These are phyloP conservation scores for Barnettozyma hawaiiensis DNA, from an alignment of 1,139 yeast genomes.

Conservation along the genomic window DNA sequence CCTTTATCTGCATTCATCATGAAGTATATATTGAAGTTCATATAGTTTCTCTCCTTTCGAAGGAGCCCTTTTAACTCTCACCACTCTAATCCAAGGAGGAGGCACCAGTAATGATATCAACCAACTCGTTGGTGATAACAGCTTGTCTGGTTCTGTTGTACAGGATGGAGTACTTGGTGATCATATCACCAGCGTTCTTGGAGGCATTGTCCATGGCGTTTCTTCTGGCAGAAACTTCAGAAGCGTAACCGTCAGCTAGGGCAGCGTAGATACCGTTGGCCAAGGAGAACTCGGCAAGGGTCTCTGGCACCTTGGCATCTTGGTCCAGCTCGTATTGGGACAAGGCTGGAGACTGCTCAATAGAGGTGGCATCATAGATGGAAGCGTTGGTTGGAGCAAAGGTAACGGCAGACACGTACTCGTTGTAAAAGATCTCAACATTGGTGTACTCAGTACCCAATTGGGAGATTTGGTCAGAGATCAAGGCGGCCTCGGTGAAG, in stretches of 20 bases:
- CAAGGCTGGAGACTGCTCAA: constrained; percentile 83
- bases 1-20: constrained; percentile 1
- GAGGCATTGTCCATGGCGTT: constrained; percentile 99
- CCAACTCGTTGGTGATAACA: constrained; percentile 98
- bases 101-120: constrained; percentile 99
- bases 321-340: constrained; percentile 83
- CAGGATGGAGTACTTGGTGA: constrained; percentile 88
- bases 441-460: constrained; percentile 62
- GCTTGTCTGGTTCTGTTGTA: constrained; percentile 99
- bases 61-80: background rate
- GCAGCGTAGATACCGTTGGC: constrained; percentile 90
- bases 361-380: constrained; percentile 63
- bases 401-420: constrained; percentile 80
- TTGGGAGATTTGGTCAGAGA: constrained; percentile 76
- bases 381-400: constrained; percentile 77
- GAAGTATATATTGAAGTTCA: constrained; percentile 1
- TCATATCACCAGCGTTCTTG: constrained; percentile 99
- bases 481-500: constrained; percentile 81
- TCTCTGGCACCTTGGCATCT: constrained; percentile 52
- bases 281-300: constrained; percentile 78
- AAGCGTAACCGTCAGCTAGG: constrained; percentile 96
- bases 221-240: constrained; percentile 98
- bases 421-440: constrained; percentile 81
- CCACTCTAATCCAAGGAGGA: constrained; percentile 77
- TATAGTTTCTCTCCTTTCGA: constrained; percentile 5